Percentiles rank a stretch among this genome's conserved stretches.
These are phyloP conservation scores for Clitopilus passeckerianus DNA, from an alignment of 768 basidiomycete genomes.

Conservation along the genomic window DNA sequence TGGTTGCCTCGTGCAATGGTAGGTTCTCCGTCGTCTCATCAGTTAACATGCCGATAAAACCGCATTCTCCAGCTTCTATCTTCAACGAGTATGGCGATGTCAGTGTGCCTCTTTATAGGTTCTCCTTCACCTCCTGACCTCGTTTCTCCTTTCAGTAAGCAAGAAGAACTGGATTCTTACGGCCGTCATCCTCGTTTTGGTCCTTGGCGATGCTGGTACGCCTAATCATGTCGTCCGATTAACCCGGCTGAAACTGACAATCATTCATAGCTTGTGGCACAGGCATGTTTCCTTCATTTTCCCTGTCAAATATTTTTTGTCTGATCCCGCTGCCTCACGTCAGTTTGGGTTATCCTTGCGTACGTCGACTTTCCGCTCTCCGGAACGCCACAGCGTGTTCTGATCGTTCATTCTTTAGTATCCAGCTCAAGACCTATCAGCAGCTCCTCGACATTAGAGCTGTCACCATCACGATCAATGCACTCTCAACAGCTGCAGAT, in stretches of 20 bases:
- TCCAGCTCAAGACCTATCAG: slow-evolving; percentile 32
- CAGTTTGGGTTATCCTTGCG: slow-evolving; percentile 40
- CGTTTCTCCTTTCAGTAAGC: slow-evolving; percentile 26
- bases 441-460: slow-evolving; percentile 29
- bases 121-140: too few relatives aligned
- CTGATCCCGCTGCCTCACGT: background rate
- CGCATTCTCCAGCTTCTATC: slow-evolving; percentile 34
- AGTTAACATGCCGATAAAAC: background rate
- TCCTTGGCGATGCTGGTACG: slow-evolving; percentile 27
- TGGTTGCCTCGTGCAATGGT: slow-evolving; percentile 49
- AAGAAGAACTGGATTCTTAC: slow-evolving; percentile 29
- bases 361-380: slow-evolving; percentile 15
- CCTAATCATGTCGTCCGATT: background rate
- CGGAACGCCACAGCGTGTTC: background rate
- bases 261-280: slow-evolving; percentile 23
- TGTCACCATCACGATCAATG: slow-evolving; percentile 48
- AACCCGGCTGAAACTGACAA: background rate
- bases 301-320: background rate
- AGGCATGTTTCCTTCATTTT: slow-evolving; percentile 16
- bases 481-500: slow-evolving; percentile 40
- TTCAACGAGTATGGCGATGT: slow-evolving; percentile 44
- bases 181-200: slow-evolving; percentile 24
- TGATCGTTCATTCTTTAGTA: slow-evolving; percentile 16
- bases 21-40: slow-evolving; percentile 5
- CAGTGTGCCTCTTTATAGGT: slow-evolving; percentile 9